Evolutionary conservation across 2,329 filamentous ascomycete genomes (phyloP), one percentile per base, ranked within the genome.

Genomic region (Ploettnerulaceae sp.): DNA sequence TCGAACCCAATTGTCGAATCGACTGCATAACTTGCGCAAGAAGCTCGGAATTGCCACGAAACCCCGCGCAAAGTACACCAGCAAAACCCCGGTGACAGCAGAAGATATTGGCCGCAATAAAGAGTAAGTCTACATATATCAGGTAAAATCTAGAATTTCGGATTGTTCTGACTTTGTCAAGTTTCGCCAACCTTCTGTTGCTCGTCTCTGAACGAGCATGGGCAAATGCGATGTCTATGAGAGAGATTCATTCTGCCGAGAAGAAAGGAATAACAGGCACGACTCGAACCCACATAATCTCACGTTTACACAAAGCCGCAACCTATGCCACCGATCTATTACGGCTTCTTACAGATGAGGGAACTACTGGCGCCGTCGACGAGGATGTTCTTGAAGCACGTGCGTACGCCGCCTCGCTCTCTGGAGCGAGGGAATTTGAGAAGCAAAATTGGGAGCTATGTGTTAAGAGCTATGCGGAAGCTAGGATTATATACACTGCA

Each of bases 221-320:
- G 88, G 91, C 93, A 28, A 84, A 95, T 66, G 91, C 90, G 48
- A 94, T 97, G 89, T 82, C 86, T 64, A 89, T 96, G 76, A 96
- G 95, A 68, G 79, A 88, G 3, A 73, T 80, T 15, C 88, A 94
- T 64, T 79, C 86, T 29, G 77, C 86, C 58, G 88, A 93, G 58
- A 81, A 83, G 51, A 86, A 88, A 66, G 84, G 82, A 38, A 85
- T 95, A 54, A 79, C 82, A 21, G 85, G 89, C 50, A 81, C 84
- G 42, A 85, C 87, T 14, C 82, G 89, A 62, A 84, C 84, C 43
- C 91, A 98, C 66, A 93, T 97, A 29, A 80, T 94, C 47, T 95
- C 90, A 11, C 81, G 90, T 43, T 73, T 97, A 31, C 77, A 82
- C 60, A 96, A 96, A 69, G 89, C 87, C 12, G 77, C 82, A 29